Base-by-base conservation (phyloP, 1,284 basidiomycete genomes). In the Puccinia novopanici region DNA sequence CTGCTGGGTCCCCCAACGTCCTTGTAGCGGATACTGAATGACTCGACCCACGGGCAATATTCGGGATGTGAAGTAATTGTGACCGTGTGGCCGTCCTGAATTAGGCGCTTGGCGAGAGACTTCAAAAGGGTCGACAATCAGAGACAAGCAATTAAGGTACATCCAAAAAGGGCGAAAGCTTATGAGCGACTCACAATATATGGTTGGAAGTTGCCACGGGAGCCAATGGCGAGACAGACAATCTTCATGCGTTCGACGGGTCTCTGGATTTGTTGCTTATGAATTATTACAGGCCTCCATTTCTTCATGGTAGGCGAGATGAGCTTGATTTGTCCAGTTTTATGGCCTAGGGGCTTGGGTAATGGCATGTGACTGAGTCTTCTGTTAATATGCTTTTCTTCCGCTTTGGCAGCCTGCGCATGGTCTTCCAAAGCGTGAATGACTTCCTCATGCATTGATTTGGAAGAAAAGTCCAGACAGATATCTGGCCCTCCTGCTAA, bases 1-100 rank as follows among this genome's bases (percentile, higher is more conserved):
- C 95, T 1, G 95, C 95, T 2, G 96, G 96, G 86, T 99, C 96
- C 27, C 97, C 96, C 96, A 34, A 98, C 93, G 83, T 91, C 92
- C 15, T 91, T 91, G 85, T 93, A 98, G 83, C 95, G 94, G 83
- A 99, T 96, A 2, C 93, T 94, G 73, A 87, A 85, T 61, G 93
- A 91, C 87, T 95, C 93, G 82, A 99, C 91, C 97, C 97, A 99
- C 54, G 91, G 90, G 85, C 91, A 90, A 87, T 96, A 99, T 87
- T 99, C 96, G 65, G 91, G 91, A 84, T 98, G 96, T 5, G 94
- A 95, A 3, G 94, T 94, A 82, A 97, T 96, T 82, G 90, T 90
- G 79, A 91, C 91, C 42, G 87, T 89, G 85, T 96, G 95, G 0
- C 94, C 94, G 84, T 98, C 94, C 2, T 91, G 91, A 87, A 94